phyloP scores from a whole-genome alignment of 164 flowering plant species.

The Dillenia suffruticosa region DNA sequence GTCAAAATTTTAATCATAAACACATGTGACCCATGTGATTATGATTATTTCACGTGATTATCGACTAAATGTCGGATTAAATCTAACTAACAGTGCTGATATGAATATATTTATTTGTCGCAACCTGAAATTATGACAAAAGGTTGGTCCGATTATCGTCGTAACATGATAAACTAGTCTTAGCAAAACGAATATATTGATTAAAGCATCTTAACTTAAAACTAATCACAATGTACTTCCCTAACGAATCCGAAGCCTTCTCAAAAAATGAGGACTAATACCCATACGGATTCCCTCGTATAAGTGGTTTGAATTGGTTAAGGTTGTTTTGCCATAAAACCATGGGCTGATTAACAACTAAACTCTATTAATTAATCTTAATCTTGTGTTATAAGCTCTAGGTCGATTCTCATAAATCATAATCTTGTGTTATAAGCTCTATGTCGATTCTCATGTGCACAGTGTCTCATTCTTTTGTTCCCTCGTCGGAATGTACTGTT shows the following conservation, averaged over 20 bases:
- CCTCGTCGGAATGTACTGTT: too few relatives aligned
- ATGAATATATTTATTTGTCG: not conserved
- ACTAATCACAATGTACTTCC: not conserved
- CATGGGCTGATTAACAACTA: not conserved
- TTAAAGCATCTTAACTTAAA: not conserved
- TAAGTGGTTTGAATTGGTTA: not conserved
- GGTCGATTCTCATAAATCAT: too few relatives aligned
- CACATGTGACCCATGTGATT: not conserved
- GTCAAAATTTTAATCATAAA: conserved; percentile 1
- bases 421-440: too few relatives aligned
- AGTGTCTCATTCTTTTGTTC: too few relatives aligned
- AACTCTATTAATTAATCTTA: too few relatives aligned
- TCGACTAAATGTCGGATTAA: not conserved
- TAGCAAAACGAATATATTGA: not conserved
- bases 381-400: too few relatives aligned
- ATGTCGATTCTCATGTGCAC: too few relatives aligned
- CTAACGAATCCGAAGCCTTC: not conserved
- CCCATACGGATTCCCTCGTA: not conserved
- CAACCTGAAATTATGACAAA: not conserved
- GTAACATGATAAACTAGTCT: too few relatives aligned
- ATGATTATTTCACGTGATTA: conserved; percentile 5
- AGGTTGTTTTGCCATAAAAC: not conserved
- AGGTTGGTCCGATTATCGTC: too few relatives aligned
- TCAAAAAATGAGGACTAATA: not conserved
- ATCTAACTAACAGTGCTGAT: not conserved